Evolutionary conservation across 306 rosid genomes (phyloP), one percentile per base, ranked within the genome.

Genomic region (Inga leiocalycina): DNA sequence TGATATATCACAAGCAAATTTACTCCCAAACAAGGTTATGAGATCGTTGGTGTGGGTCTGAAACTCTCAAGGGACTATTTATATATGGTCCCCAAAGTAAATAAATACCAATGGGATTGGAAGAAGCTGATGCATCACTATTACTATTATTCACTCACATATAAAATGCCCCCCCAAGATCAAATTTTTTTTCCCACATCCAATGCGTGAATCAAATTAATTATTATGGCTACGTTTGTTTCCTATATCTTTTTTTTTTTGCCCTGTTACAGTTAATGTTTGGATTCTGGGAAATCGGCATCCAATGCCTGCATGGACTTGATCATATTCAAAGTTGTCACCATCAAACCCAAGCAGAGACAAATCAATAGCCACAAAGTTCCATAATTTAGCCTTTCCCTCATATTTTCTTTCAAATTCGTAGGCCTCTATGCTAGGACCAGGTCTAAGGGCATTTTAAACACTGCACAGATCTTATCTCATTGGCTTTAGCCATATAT

Each of bases 201-300:
- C 85, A 82, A 80, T 86, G 89, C 97, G 97, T 94, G 98, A 94
- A 74, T 78, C 81, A 77, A 85, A 88, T 94, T 87, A 85, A 89
- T 94, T 87, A 92, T 86, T 88, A 91, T 75, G 78, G 68, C 51
- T 74, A 86, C 14, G 77, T 80, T 80, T 78, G 74, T 69, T 49
- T 7, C 22, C 8, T 54, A 52, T 52, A 52, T 20, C 1, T 7
- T 0, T 27, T 0, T 27, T 0, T 14, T 44, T 52, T 72, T 79
- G 46, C 5, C 52, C 69, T 57, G 69, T 72, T n/a, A 75, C 86
- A 74, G 80, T 90, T 82, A 74, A 88, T 84, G 75, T 80, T 39
- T 84, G 59, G 79, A 79, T 56, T 46, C 84, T 62, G 59, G 77
- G 78, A 84, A 82, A 85, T 89, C 56, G 88, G 96, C 86, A 91